A percentile compares a stretch with the other conserved stretches of the same genome.
Conservation (phyloP, 805 yeast species). For the Alloascoidea hylecoeti region DNA sequence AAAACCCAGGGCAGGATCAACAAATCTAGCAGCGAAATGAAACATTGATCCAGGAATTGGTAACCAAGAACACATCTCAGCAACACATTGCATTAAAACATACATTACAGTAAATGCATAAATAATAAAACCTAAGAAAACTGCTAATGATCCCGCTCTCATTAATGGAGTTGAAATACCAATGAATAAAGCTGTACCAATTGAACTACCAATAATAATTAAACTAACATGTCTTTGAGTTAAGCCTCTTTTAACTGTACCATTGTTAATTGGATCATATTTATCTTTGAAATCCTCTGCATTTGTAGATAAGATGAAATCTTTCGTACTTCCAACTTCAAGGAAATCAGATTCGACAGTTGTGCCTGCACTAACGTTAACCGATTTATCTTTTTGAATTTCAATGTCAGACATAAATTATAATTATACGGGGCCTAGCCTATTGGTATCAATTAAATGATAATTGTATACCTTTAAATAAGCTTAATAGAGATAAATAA, state of each 20-base stretch:
- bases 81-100: slow-evolving; percentile 1
- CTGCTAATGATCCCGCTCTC: slow-evolving; percentile 53
- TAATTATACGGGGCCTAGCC: no score
- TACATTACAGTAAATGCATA: slow-evolving; percentile 1
- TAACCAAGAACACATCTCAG: slow-evolving; percentile 4
- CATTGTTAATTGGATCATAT: slow-evolving; percentile 1
- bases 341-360: no score
- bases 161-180: slow-evolving; percentile 42
- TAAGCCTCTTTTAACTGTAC: slow-evolving; percentile 35
- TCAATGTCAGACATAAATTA: no score
- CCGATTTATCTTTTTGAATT: no score
- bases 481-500: no score
- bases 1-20: slow-evolving; percentile 44
- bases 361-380: no score
- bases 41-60: slow-evolving; percentile 2
- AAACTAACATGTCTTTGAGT: slow-evolving; percentile 58
- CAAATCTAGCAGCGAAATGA: slow-evolving; percentile 18
- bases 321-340: neutral
- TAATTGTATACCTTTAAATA: no score
- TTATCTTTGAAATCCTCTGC: slow-evolving; percentile 1
- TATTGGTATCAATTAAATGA: no score
- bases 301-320: neutral
- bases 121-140: slow-evolving; percentile 7
- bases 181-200: slow-evolving; percentile 67
- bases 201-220: slow-evolving; percentile 72